Evolutionary conservation across 2,329 filamentous ascomycete species (phyloP).

Genomic region (Ambrosiella beaveri): DNA sequence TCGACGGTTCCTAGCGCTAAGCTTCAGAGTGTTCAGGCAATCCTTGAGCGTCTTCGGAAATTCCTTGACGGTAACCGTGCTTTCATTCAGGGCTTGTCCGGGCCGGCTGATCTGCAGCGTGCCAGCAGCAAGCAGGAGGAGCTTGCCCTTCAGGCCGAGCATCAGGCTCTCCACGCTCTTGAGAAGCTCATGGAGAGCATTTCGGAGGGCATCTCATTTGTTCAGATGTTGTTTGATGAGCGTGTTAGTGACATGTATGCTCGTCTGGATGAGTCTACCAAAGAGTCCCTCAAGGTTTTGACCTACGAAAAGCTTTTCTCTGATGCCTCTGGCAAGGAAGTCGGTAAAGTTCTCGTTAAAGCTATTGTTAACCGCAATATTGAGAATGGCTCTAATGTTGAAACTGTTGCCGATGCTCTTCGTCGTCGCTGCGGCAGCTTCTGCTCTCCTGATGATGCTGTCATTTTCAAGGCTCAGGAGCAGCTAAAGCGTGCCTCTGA

Average conservation of each 20-base stretch:
- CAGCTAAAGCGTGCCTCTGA: conserved; percentile 79
- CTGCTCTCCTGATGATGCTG: conserved; percentile 90
- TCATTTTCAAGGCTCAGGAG: conserved; percentile 97
- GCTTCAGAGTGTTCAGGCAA: conserved; percentile 59
- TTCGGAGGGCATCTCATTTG: conserved; percentile 91
- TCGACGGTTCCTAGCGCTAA: conserved; percentile 53
- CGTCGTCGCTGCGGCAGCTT: conserved; percentile 87
- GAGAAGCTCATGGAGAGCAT: conserved; percentile 76
- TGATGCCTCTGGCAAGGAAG: conserved; percentile 58
- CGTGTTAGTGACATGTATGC: conserved; percentile 73
- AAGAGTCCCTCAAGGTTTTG: conserved; percentile 53
- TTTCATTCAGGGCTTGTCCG: conserved; percentile 87
- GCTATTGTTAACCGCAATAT: conserved; percentile 98
- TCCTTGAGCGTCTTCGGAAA: conserved; percentile 57
- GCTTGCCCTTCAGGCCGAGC: conserved; percentile 79
- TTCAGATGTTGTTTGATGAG: conserved; percentile 88
- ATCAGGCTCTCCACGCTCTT: conserved; percentile 76
- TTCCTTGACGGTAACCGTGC: conserved; percentile 79
- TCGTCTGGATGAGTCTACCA: conserved; percentile 52
- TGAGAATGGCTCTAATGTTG: conserved; percentile 87
- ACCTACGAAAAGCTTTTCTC: conserved; percentile 85
- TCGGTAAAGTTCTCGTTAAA: conserved; percentile 89
- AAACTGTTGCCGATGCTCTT: conserved; percentile 90
- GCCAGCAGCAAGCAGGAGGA: conserved; percentile 76
- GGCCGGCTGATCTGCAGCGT: conserved; percentile 66